Evolutionary conservation across 2,329 filamentous ascomycete species (phyloP), one percentile per base, ranked within the genome.

Genomic region (Drechslerella dactyloides): DNA sequence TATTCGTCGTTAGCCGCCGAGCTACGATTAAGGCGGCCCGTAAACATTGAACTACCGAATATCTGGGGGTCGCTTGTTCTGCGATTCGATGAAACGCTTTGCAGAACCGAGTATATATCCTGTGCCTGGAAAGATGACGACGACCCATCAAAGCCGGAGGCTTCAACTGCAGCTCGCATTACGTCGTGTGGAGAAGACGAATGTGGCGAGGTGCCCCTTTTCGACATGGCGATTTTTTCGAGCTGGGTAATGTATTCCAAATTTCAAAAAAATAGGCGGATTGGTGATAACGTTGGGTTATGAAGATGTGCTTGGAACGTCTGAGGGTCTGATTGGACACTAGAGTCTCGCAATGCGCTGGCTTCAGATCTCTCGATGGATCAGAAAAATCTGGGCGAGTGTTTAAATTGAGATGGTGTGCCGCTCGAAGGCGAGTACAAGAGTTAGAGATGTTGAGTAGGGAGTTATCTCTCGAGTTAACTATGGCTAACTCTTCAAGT

Each of bases 21-120:
- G n/a, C 44, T 21, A n/a, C n/a, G n/a, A 6, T 53, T 56, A 30
- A 27, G n/a, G 23, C 54, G 56, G n/a, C 51, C 57, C 1, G 66
- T 70, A 24, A 64, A 70, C 24, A 56, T 60, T n/a, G 59, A 70
- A 24, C 66, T 70, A 8, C 66, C 66, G 44, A 55, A 70, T 19
- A 70, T 70, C 4, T 70, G 59, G 19, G 59, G 66, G 54, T 70
- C 58, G 52, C 53, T 57, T 1, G 66, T 63, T n/a, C 21, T 59
- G 3, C 59, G 37, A 15, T 55, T 63, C 7, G 66, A 70, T 23
- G 59, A 64, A 13, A 70, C 54, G 21, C 59, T 48, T 19, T 58
- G 53, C 11, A 69, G 46, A 24, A 70, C 66, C 6, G 54, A 54
- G 48, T 69, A 63, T 46, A 63, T 63, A n/a, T 63, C 65, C 24